A percentile compares a stretch with the other conserved stretches of the same genome.
Conservation (phyloP, 2,329 filamentous ascomycete species). For the Tolypocladium nubicola region DNA sequence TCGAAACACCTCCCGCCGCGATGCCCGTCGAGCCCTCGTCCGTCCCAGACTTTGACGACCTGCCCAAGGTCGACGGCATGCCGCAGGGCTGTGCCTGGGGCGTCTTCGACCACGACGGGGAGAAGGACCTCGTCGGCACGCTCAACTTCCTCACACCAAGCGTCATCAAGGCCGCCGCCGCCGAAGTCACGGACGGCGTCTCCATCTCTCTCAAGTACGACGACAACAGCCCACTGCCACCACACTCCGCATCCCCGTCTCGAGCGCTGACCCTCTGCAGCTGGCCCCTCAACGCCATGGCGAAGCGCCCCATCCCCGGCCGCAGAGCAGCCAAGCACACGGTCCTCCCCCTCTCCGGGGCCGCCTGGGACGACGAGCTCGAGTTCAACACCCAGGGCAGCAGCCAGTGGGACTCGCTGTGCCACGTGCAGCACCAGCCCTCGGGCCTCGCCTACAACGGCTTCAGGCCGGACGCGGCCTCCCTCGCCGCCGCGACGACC, state of each 20-base stretch:
- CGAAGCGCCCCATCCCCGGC: slow-evolving; percentile 20
- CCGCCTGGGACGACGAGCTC: slow-evolving; percentile 37
- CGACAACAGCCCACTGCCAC: rapidly evolving
- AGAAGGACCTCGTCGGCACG: slow-evolving; percentile 39
- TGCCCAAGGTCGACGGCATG: slow-evolving; percentile 30
- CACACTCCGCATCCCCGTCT: too few relatives aligned
- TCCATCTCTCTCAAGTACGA: slow-evolving; percentile 42
- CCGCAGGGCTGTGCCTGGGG: slow-evolving; percentile 42
- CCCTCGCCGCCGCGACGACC: slow-evolving; percentile 14
- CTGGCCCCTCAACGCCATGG: slow-evolving; percentile 31
- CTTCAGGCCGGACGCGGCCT: slow-evolving; percentile 23
- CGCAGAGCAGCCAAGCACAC: slow-evolving; percentile 25
- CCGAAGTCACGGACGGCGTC: slow-evolving; percentile 24
- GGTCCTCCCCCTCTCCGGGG: slow-evolving; percentile 18
- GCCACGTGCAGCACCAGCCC: slow-evolving; percentile 33
- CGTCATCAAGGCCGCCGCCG: slow-evolving; percentile 16
- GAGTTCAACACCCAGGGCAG: slow-evolving; percentile 44
- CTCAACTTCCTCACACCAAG: slow-evolving; percentile 40
- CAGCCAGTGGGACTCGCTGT: slow-evolving; percentile 46
- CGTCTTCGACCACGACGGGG: slow-evolving; percentile 31
- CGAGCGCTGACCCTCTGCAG: slow-evolving; percentile 12
- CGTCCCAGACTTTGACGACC: slow-evolving; percentile 33
- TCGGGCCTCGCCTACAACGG: slow-evolving; percentile 40
- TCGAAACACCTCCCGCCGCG: neutral
- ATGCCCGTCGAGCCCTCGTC: slow-evolving; percentile 3